phyloP scores from a whole-genome alignment of 2,329 filamentous ascomycete genomes.

The Colletotrichum cordylinicola region DNA sequence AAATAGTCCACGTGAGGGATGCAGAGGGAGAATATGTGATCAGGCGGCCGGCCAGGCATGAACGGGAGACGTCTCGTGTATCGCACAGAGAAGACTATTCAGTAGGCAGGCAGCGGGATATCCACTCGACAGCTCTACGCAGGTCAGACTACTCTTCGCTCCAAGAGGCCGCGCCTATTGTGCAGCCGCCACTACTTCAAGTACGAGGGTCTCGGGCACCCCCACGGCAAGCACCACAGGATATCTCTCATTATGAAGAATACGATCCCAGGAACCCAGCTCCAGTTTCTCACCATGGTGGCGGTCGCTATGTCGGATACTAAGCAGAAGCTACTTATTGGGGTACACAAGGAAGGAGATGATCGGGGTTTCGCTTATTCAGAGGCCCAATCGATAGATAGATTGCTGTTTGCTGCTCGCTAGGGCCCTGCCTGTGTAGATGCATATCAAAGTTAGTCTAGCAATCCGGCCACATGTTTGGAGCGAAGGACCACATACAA shows the following conservation, averaged over 20 bases:
- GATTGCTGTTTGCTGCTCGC: background rate
- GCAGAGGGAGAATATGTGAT: conserved; percentile 52
- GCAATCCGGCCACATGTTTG: background rate
- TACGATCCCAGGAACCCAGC: conserved; percentile 50
- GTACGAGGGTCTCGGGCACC: background rate
- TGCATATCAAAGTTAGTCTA: background rate
- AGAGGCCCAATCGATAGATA: background rate
- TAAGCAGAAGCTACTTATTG: background rate
- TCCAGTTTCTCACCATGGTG: background rate
- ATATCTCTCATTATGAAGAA: conserved; percentile 37
- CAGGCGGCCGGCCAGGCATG: conserved; percentile 42
- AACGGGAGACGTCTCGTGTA: conserved; percentile 27
- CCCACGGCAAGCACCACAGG: background rate
- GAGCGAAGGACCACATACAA: background rate
- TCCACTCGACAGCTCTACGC: background rate
- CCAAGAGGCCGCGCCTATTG: background rate
- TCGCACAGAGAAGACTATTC: conserved; percentile 24
- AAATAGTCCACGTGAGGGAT: conserved; percentile 52
- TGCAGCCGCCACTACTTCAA: background rate
- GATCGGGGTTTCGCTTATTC: background rate
- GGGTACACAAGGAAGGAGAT: background rate
- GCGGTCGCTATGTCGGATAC: background rate
- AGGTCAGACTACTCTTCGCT: background rate
- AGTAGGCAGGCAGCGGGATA: background rate
- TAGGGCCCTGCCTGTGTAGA: background rate